phyloP scores from a whole-genome alignment of 129 eudicot genomes.

The Flaveria sonorensis region DNA sequence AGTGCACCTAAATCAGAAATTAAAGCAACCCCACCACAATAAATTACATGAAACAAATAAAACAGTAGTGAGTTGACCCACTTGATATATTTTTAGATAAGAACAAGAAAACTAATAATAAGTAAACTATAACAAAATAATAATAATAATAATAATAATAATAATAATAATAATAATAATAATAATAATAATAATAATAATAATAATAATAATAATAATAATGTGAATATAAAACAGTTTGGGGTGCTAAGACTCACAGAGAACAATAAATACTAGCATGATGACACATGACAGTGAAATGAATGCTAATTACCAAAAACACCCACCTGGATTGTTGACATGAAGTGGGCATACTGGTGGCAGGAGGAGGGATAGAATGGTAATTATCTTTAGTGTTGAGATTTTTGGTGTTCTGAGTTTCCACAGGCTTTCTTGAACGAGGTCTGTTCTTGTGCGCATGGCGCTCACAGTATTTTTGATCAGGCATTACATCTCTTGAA shows the following conservation, averaged over 20 bases:
- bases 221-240: constrained; percentile 14
- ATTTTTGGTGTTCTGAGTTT: constrained; percentile 36
- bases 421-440: constrained; percentile 94
- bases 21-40: constrained; percentile 32
- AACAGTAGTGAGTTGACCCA: constrained; percentile 29
- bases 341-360: constrained; percentile 17
- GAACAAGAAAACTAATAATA: constrained; percentile 39
- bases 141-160: not conserved
- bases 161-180: constrained; percentile 11
- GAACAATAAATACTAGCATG: constrained; percentile 27
- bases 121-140: not conserved
- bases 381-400: constrained; percentile 6
- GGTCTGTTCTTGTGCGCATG: constrained; percentile 61
- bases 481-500: constrained; percentile 63
- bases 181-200: not conserved
- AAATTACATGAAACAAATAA: constrained; percentile 31
- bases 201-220: not conserved
- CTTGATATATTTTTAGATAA: constrained; percentile 30
- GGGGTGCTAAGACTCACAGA: constrained; percentile 21
- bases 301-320: constrained; percentile 24
- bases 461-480: constrained; percentile 70
- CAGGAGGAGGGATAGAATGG: constrained; percentile 24
- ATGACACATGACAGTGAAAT: constrained; percentile 31
- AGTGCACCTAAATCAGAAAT: constrained; percentile 28
- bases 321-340: constrained; percentile 36